These are phyloP conservation scores for Tricholoma hemisulphureum DNA, from an alignment of 768 basidiomycete genomes.

Conservation along the genomic window DNA sequence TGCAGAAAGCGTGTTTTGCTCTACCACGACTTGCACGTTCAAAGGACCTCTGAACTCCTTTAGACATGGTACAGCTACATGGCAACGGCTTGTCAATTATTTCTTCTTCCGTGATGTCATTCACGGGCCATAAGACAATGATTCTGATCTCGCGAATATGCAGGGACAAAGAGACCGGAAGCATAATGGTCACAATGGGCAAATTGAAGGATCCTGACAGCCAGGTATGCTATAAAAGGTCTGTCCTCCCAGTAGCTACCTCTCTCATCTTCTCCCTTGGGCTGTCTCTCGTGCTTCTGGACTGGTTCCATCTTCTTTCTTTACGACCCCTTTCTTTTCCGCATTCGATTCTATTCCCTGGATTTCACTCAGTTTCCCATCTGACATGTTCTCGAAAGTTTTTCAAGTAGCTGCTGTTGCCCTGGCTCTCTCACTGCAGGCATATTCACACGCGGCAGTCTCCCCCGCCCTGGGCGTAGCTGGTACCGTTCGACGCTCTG, in stretches of 20 bases:
- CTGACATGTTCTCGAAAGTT: constrained; percentile 16
- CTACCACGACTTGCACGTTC: too few species aligned
- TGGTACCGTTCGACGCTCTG: constrained; percentile 27
- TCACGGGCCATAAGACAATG: too few species aligned
- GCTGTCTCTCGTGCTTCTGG: constrained; percentile 13
- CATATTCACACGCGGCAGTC: constrained; percentile 30
- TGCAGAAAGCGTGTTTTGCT: too few species aligned
- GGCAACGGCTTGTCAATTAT: too few species aligned
- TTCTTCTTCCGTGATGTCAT: too few species aligned
- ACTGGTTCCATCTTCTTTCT: constrained; percentile 16
- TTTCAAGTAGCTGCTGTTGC: constrained; percentile 5
- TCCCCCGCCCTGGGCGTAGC: constrained; percentile 41
- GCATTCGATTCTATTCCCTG: background rate
- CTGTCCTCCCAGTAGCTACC: background rate
- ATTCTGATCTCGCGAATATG: too few species aligned
- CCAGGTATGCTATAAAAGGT: background rate
- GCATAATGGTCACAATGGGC: background rate
- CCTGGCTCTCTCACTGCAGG: constrained; percentile 13
- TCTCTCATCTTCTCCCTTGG: background rate
- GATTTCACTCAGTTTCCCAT: background rate
- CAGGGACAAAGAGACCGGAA: background rate
- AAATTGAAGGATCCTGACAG: background rate
- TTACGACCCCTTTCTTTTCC: constrained; percentile 3
- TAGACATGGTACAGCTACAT: too few species aligned
- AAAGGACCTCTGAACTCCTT: too few species aligned